phyloP scores from a whole-genome alignment of 2,329 filamentous ascomycete genomes.

The Penicillium verrucosum region DNA sequence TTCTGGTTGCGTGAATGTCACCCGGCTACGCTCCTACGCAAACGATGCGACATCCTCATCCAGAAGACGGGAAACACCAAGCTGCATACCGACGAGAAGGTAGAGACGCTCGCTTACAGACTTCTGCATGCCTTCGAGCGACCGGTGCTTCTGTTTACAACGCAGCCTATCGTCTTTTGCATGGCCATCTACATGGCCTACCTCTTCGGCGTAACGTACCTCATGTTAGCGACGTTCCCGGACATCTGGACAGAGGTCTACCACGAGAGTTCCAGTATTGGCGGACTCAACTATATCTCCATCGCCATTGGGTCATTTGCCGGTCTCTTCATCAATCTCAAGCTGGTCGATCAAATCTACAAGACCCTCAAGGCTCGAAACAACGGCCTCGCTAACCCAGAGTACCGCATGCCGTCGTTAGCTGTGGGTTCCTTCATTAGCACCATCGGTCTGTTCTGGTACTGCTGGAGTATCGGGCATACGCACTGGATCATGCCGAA shows the following conservation, averaged over 20 bases:
- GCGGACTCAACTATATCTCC: neutral
- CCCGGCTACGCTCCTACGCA: constrained; percentile 57
- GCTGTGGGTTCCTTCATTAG: neutral
- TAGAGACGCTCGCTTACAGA: constrained; percentile 16
- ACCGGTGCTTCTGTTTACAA: constrained; percentile 52
- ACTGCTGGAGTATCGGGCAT: constrained; percentile 23
- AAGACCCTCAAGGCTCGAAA: neutral
- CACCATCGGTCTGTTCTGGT: constrained; percentile 48
- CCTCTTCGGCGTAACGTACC: neutral
- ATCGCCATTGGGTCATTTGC: neutral
- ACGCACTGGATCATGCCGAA: constrained; percentile 45
- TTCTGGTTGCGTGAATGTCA: constrained; percentile 62
- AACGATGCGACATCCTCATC: constrained; percentile 41
- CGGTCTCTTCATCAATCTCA: neutral
- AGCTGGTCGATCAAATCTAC: neutral
- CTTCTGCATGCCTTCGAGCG: constrained; percentile 29
- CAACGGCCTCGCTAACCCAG: neutral
- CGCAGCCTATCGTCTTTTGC: constrained; percentile 58
- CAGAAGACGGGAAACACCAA: neutral
- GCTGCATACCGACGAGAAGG: constrained; percentile 31
- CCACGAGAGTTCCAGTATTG: neutral
- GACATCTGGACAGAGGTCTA: neutral
- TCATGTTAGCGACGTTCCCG: neutral
- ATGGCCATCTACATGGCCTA: constrained; percentile 53
- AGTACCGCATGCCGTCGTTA: neutral